Base-by-base conservation (phyloP, 1,139 yeast species). In the Kodamaea suecica region DNA sequence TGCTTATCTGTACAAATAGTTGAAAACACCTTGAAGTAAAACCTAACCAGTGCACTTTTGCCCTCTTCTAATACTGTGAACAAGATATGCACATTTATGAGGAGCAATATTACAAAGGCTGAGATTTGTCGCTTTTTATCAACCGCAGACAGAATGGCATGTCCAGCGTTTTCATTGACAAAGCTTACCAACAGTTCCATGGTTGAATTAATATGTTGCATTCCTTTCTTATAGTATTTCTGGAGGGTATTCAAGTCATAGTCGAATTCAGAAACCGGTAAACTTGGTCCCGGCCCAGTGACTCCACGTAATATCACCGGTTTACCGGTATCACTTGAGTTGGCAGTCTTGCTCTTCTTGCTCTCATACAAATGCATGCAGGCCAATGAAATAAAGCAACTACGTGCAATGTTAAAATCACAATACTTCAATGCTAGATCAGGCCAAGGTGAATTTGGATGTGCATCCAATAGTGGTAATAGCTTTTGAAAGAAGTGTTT, bases 371-470 rank as follows among this genome's bases (percentile, higher is more conserved):
- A 54, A 48, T 75, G 80, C 29, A 74, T 72, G 33, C 78, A 73
- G 5, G 77, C 71, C 14, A 75, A 48, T 1, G 78, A 71, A 17
- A 75, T 63, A 40, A 75, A 74, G 42, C 80, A 74, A 40, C 76
- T 69, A 39, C 76, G 59, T 1, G 80, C 80, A 29, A 74, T 63
- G 43, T 73, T 76, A 44, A 72, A 68, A 45, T 75, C 77, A 43
- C 80, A 75, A 45, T 75, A 73, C 35, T 70, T 66, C 39, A 75
- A 54, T 20, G 78, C 77, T 34, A 75, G 50, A 38, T 73, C 75
- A 0, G 80, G 80, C 79, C 79, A 73, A 2, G 80, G 80, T 0
- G 77, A 62, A 31, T 70, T 70, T 1, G 80, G 80, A 47, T 73
- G 79, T 0, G 78, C 77, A 51, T 75, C 80, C 15, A 75, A 48